These are phyloP conservation scores for Sporisorium sorghi DNA, from an alignment of 1,284 basidiomycete species.

Conservation along the genomic window DNA sequence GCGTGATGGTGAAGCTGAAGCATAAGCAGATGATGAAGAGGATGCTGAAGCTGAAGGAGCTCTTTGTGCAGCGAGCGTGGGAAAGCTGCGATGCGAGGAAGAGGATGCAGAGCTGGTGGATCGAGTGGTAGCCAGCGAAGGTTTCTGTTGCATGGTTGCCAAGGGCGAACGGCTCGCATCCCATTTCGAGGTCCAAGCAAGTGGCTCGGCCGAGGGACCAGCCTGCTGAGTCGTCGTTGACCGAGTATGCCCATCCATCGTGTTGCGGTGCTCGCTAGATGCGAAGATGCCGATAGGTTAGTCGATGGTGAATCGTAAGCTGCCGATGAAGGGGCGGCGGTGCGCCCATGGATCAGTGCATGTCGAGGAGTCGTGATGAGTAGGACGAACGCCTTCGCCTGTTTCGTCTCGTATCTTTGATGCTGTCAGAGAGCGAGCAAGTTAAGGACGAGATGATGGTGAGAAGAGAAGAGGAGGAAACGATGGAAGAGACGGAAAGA, in stretches of 20 bases:
- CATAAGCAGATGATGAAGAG: background rate
- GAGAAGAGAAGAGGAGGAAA: background rate
- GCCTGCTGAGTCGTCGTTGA: background rate
- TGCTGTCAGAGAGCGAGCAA: background rate
- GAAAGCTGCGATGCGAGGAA: slow-evolving; percentile 18
- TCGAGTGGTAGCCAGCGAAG: slow-evolving; percentile 22
- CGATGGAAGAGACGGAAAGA: too few species aligned
- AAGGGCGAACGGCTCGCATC: background rate
- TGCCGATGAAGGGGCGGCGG: background rate
- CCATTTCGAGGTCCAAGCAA: background rate
- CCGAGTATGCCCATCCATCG: slow-evolving; percentile 1
- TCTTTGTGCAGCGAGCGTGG: background rate
- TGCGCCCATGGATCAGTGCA: background rate
- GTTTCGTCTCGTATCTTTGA: background rate
- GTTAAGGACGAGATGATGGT: background rate
- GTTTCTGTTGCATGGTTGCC: slow-evolving; percentile 23
- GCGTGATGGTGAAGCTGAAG: background rate
- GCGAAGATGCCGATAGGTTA: background rate
- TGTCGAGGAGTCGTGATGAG: background rate
- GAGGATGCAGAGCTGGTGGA: slow-evolving; percentile 28
- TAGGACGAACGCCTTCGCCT: background rate
- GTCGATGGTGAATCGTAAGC: background rate
- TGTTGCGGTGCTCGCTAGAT: background rate
- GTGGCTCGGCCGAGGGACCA: background rate
- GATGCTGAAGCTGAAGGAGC: slow-evolving; percentile 10